Conservation (phyloP, 1,284 basidiomycete species). For the Ceratobasidium papillatum region DNA sequence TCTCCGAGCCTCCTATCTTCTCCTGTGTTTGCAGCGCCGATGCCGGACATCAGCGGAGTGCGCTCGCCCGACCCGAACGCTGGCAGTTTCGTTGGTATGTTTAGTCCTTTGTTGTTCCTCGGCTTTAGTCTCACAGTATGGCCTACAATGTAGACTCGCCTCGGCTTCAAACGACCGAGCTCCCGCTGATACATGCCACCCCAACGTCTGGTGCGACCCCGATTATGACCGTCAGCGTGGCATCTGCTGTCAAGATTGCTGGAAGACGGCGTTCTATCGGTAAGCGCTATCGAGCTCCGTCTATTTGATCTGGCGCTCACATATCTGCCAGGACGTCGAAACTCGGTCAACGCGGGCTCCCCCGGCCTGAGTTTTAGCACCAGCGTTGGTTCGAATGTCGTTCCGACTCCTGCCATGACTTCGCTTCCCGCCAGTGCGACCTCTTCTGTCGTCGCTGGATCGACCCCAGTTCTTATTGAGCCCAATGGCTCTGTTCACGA, state of each 20-base stretch:
- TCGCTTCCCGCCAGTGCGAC: background rate
- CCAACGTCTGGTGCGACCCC: background rate
- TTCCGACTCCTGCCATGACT: background rate
- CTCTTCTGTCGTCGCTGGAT: background rate
- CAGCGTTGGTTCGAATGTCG: background rate
- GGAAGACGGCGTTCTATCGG: conserved; percentile 23
- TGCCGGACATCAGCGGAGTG: background rate
- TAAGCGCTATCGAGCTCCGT: background rate
- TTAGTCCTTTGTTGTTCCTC: too few species aligned
- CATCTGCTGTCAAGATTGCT: conserved; percentile 16
- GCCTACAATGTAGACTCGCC: conserved; percentile 15
- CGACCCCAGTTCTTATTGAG: background rate
- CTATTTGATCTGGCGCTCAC: background rate
- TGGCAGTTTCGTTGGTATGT: conserved; percentile 18
- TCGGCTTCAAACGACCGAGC: conserved; percentile 1
- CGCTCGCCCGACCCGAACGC: conserved; percentile 19
- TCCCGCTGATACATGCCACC: conserved; percentile 7
- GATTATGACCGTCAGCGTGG: background rate
- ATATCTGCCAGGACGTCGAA: background rate
- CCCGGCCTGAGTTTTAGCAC: too few species aligned
- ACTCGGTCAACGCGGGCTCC: background rate
- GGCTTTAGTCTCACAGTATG: background rate
- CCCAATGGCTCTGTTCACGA: too few species aligned
- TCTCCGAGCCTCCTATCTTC: conserved; percentile 22
- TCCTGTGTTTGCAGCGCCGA: conserved; percentile 31